Evolutionary conservation across 352 stramenopile genomes (phyloP), one percentile per base, ranked within the genome.

Genomic region (Phytophthora constricta): DNA sequence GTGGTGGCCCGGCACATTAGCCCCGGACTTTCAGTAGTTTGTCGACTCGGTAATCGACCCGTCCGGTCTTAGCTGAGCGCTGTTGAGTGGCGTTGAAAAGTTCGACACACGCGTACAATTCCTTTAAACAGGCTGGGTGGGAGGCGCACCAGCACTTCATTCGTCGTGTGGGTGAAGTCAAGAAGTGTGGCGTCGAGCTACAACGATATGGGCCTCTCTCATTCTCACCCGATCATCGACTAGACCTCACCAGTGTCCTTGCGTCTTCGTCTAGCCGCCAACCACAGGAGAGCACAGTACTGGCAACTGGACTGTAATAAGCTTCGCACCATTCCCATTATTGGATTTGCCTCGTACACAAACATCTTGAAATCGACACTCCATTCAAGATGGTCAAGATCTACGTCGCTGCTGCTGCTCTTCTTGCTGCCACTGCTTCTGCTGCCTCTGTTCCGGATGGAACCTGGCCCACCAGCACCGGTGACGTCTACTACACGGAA

Each of bases 381-480:
- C 22, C 22, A 53, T 34, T 49, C 58, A 59, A 58, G 28, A 73
- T 73, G 68, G 22, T 59, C 64, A 73, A 73, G 42, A 14, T 61
- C 22, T 50, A 70, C 49, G 17, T 22, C 26, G 8, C 59, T 19
- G 46, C 46, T 33, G 34, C 41, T 22, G 27, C 20, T 17, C 11
- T 65, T 11, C 22, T n/a, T 34, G 31, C 20, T 8, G 54, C 48
- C 7, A 65, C 48, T 3, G 56, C 31, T 22, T 60, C 62, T 0
- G 48, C 55, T 34, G 56, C 62, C 26, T 70, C 65, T 3, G 65
- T 72, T 0, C 65, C 65, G 1, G 65, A 73, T 23, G 58, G 65
- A 50, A 73, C 58, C 1, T 73, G 65, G 65, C 65, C 58, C 22
- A 69, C 59, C 14, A 73, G 65, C 46, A 26, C 49, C 19, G 65